Base-by-base conservation (phyloP, 140 eudicot species). In the Bidens hawaiensis region DNA sequence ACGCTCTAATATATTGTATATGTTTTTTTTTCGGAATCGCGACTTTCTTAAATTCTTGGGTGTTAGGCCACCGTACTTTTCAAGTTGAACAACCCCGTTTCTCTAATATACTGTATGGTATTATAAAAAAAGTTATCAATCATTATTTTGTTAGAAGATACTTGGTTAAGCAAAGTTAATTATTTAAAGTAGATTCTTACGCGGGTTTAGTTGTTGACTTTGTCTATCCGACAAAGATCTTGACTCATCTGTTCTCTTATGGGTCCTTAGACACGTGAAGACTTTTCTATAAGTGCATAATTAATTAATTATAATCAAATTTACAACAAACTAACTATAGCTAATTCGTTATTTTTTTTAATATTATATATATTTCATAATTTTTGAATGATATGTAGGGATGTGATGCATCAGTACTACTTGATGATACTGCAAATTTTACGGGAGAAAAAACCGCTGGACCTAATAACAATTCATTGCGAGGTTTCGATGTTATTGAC, bases 401-500 rank as follows among this genome's bases (percentile, higher is more conserved):
- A 28, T 87, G 95, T 64, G 95, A 86, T 78, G 95, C 67, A 33
- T 80, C 91, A 3, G 51, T 86, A 34, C 73, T 86, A 36, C 60
- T 86, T 41, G 91, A 86, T 43, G 87, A 73, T 59, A 75, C 82
- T 0, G 41, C 83, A 10, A 77, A 73, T 6, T 68, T 83, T 7
- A 75, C 79, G 0, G 85, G 95, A 1, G 95, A 86, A 31, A 78
- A 86, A 77, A 78, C 72, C 2, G 90, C 95, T 3, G 1, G 9
- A 10, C 85, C 88, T 2, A 86, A 86, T 60, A 66, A 55, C 31
- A 78, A 78, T 50, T 86, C 90, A 5, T 58, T 53, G 16, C 73
- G 83, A 67, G 91, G 95, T 33, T 86, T 77, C 41, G 73, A 80
- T 8, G 80, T 83, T 41, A 83, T 86, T 4, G 95, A 86, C 73